Evolutionary conservation across 495 filamentous ascomycete genomes (phyloP), one percentile per base, ranked within the genome.

Genomic region (Hypoxylon crocopeplum): DNA sequence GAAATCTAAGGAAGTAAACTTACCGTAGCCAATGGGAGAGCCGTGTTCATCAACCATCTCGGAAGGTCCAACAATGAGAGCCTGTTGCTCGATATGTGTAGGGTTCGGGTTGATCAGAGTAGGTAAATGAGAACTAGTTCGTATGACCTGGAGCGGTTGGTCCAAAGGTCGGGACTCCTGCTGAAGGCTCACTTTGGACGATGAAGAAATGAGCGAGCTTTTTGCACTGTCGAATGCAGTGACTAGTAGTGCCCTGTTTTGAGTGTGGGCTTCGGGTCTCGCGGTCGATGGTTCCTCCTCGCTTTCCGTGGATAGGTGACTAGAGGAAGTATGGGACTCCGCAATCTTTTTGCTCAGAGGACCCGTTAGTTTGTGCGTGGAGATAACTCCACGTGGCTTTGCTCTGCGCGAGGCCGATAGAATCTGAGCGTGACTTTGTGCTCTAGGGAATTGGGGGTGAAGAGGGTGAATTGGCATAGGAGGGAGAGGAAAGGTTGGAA

Each of bases 21-120:
- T 58, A 63, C 59, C 34, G 10, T n/a, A 12, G 12, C 8, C 24
- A 15, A 29, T 33, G 10, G 59, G 47, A 15, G 59, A 57, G 5
- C 48, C 41, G 3, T 8, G 29, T 1, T 29, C 16, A 7, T 47
- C 48, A 4, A 34, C 29, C 42, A 44, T 49, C 1, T 58, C n/a
- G 8, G 48, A 27, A 17, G 12, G 0, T 5, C 36, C 40, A 16
- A 27, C n/a, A 22, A 52, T 34, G 3, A 22, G 2, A 7, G 19
- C 45, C 17, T 55, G 27, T 5, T 48, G 45, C 6, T 12, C 29
- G 2, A 13, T 29, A 7, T 54, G 5, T 20, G 5, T 3, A 1
- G 11, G 7, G 11, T 30, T 37, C 11, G 38, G 24, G 1, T n/a
- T 10, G 13, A 45, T 27, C 6, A 61, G 1, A 4, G 7, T 20